phyloP scores from a whole-genome alignment of 129 eudicot genomes.

The Escallonia rubra region DNA sequence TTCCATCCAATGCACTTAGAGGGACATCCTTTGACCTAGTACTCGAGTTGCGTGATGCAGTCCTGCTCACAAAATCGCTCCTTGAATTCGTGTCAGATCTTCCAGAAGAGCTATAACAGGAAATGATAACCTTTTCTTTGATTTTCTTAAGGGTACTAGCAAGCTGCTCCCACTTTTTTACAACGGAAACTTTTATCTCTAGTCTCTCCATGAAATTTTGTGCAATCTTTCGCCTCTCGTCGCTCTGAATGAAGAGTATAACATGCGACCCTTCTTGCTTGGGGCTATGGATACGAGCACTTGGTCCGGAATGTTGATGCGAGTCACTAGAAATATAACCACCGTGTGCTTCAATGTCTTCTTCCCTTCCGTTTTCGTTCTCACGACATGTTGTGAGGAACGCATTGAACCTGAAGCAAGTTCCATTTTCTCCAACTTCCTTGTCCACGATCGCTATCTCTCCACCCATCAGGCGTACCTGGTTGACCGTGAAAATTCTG shows the following conservation, averaged over 20 bases:
- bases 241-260: conserved; percentile 36
- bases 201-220: conserved; percentile 36
- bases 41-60: conserved; percentile 11
- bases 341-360: conserved; percentile 9
- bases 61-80: conserved; percentile 9
- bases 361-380: not conserved
- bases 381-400: conserved; percentile 1
- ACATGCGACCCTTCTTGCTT: conserved; percentile 24
- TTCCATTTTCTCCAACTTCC: conserved; percentile 54
- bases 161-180: conserved; percentile 31
- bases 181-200: conserved; percentile 39
- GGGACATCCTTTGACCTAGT: conserved; percentile 41
- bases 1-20: conserved; percentile 47
- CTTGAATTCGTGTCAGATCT: conserved; percentile 24
- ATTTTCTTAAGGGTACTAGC: conserved; percentile 31
- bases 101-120: conserved; percentile 15
- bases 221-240: conserved; percentile 30
- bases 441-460: conserved; percentile 73
- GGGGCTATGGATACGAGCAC: conserved; percentile 17
- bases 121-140: conserved; percentile 9
- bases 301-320: conserved; percentile 1
- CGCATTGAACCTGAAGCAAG: conserved; percentile 51
- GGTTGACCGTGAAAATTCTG: not conserved
- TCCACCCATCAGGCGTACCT: conserved; percentile 89
- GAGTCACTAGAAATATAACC: conserved; percentile 11